Base-by-base conservation (phyloP, 2,329 filamentous ascomycete species). In the Aspergillus phoenicis region DNA sequence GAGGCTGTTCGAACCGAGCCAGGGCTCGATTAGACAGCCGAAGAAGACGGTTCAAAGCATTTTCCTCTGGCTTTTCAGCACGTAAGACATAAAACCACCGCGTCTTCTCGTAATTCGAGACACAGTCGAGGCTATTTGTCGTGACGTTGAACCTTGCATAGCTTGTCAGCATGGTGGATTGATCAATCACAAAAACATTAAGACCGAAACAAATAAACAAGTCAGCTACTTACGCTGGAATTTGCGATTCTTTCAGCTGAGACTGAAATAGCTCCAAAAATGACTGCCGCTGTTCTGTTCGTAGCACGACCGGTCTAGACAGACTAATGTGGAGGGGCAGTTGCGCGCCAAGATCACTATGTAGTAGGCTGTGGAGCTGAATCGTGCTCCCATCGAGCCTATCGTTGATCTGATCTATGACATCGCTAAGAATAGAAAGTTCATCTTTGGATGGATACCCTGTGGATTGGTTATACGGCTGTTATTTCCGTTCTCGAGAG, bases 321-420 rank as follows among this genome's bases (percentile, higher is more conserved):
- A 99, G 84, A 67, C 93, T 97, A 70, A 99, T 88, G 76, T 99
- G 95, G 51, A 99, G 83, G 3, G 94, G 94, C 53, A 91, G 81
- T 5, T 90, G 88, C 5, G 88, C 87, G 60, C 87, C 90, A 0
- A 97, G 84, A 61, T 95, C 90, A 64, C 89, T 96, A 45, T 84
- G 85, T 5, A 98, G 80, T 62, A 95, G 87, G 64, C 85, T 89
- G 64, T 88, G 83, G 17, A 95, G 80, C 56, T 72, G 2, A 58
- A 62, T 57, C 75, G 71, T 2, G 83, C 75, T 7, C 67, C 69
- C 26, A 71, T 62, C 38, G 84, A 76, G 41, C 86, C 76, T 5
- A 65, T 62, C 15, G 70, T 72, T 59, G 1, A 63, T 64, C 47
- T 70, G 65, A 3, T 58, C 43, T 17, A 80, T 70, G 17, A 77